Conservation (phyloP, 176 grass and related monocot species). For the Chloris gayana region DNA sequence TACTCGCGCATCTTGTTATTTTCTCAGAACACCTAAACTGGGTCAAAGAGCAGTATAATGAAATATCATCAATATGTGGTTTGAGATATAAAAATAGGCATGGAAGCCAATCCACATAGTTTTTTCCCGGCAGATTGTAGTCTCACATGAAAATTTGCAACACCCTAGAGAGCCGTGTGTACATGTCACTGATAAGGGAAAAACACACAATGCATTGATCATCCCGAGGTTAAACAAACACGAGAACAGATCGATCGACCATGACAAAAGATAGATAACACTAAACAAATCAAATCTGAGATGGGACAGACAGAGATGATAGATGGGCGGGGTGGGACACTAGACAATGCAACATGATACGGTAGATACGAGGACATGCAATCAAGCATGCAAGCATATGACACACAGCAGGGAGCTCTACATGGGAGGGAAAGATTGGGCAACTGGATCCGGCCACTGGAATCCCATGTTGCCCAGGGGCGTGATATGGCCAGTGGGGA, state of each 20-base stretch:
- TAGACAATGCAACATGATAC: neutral
- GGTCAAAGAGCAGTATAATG: no score
- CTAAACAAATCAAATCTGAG: neutral
- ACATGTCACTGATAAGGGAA: no score
- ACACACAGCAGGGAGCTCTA: neutral
- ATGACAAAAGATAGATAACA: neutral
- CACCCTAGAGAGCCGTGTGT: no score
- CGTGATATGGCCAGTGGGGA: neutral
- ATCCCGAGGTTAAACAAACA: neutral
- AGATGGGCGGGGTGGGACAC: no score
- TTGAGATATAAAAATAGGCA: no score
- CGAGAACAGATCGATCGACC: neutral
- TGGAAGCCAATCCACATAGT: no score
- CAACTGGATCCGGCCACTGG: neutral
- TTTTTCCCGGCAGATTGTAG: neutral
- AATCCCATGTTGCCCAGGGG: slow-evolving; percentile 4
- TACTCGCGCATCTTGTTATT: no score
- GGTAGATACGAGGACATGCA: neutral
- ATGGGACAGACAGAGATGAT: neutral
- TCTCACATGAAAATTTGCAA: neutral
- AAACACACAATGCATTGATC: no score
- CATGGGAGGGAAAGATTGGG: slow-evolving; percentile 6
- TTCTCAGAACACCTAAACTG: no score
- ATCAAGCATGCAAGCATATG: neutral
- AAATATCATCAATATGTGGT: no score